Conservation (phyloP, 805 yeast genomes). For the Ogataea angusta region DNA sequence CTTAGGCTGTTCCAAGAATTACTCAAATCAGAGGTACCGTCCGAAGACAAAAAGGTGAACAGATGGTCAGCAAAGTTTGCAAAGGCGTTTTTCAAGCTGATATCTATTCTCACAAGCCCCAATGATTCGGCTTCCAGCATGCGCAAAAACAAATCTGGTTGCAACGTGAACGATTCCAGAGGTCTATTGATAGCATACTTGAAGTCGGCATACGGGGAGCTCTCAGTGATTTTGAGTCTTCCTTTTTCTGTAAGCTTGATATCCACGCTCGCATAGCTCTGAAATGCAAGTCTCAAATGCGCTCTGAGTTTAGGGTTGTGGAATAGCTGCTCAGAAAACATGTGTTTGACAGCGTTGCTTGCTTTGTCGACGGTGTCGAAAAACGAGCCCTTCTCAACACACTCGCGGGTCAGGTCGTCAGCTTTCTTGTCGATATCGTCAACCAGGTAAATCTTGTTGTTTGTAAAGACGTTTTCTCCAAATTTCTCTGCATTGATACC, state of each 20-base stretch:
- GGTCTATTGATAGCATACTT: constrained; percentile 85
- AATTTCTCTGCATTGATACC: constrained; percentile 79
- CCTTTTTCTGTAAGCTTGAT: constrained; percentile 84
- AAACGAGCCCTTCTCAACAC: constrained; percentile 36
- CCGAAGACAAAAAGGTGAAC: constrained; percentile 61
- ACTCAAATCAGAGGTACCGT: constrained; percentile 72
- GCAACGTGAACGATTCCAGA: constrained; percentile 64
- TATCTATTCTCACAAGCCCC: constrained; percentile 66
- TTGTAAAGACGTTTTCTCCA: constrained; percentile 73
- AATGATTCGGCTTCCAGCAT: constrained; percentile 89
- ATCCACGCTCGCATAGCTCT: constrained; percentile 63
- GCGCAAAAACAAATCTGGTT: constrained; percentile 80
- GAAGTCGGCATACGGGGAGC: constrained; percentile 81
- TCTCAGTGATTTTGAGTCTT: constrained; percentile 67
- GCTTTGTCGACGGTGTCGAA: constrained; percentile 62
- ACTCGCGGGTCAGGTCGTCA: constrained; percentile 48
- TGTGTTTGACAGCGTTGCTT: constrained; percentile 61
- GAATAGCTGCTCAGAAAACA: constrained; percentile 74
- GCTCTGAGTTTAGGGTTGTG: constrained; percentile 79
- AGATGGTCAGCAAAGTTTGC: constrained; percentile 45
- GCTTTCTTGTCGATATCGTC: constrained; percentile 66
- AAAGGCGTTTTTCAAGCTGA: constrained; percentile 48
- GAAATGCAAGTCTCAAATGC: constrained; percentile 61
- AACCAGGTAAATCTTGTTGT: constrained; percentile 67
- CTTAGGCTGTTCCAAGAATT: constrained; percentile 80